Evolutionary conservation across 257 asterid genomes (phyloP).

Genomic region (Petunia secreta): DNA sequence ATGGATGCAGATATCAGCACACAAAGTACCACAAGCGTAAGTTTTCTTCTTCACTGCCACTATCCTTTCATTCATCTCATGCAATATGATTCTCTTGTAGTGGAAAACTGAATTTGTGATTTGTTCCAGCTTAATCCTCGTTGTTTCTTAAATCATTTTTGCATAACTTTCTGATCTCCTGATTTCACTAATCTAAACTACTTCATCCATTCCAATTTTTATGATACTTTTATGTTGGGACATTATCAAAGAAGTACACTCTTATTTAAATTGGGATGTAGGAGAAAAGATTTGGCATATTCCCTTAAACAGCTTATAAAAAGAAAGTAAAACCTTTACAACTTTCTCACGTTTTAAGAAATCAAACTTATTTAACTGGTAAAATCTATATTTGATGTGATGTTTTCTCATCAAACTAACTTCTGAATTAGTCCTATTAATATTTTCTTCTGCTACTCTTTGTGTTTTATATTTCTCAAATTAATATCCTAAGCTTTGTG

Average conservation of each 20-base stretch:
- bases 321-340: not conserved
- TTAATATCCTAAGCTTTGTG: not conserved
- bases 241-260: not conserved
- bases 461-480: not conserved
- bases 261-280: not conserved
- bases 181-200: not conserved
- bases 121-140: not conserved
- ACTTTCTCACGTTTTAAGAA: constrained; percentile 6
- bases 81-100: not conserved
- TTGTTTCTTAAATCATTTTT: not conserved
- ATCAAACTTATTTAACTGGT: constrained; percentile 5
- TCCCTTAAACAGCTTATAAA: not conserved
- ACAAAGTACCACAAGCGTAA: constrained; percentile 99
- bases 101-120: not conserved
- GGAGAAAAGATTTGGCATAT: not conserved
- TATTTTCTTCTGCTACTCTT: not conserved
- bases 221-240: not conserved
- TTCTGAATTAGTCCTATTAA: not conserved
- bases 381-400: constrained; percentile 2
- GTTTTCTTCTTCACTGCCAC: constrained; percentile 36
- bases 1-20: constrained; percentile 86
- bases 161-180: not conserved
- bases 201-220: not conserved
- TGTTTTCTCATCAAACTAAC: not conserved
- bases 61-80: not conserved